These are phyloP conservation scores for Sapria himalayana DNA, from an alignment of 345 rosid genomes.

Conservation along the genomic window DNA sequence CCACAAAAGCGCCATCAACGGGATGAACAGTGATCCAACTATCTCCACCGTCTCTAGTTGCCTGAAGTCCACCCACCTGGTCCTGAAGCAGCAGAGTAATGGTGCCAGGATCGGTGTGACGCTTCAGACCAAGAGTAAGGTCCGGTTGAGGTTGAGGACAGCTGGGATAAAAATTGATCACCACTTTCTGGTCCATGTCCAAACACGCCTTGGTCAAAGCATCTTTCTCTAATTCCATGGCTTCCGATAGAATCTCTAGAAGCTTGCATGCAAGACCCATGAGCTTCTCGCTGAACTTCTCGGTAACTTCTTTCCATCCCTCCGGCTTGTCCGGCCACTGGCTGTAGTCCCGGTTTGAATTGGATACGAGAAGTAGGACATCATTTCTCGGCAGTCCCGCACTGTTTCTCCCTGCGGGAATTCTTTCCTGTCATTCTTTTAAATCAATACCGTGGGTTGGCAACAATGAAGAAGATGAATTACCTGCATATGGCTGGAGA, in stretches of 20 bases:
- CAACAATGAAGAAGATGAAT: not conserved
- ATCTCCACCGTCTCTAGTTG: conserved; percentile 61
- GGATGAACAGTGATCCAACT: conserved; percentile 97
- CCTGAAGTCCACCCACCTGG: conserved; percentile 88
- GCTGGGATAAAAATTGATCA: conserved; percentile 80
- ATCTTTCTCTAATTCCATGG: conserved; percentile 70
- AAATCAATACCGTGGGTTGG: not conserved
- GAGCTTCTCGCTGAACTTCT: conserved; percentile 48
- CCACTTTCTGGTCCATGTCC: conserved; percentile 92
- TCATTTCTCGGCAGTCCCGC: conserved; percentile 88
- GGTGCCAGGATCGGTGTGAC: conserved; percentile 93
- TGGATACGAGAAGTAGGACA: conserved; percentile 86
- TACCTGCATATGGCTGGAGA: conserved; percentile 93
- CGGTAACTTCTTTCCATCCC: conserved; percentile 48
- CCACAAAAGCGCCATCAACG: conserved; percentile 77
- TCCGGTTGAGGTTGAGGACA: conserved; percentile 97
- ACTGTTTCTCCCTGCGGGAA: conserved; percentile 59
- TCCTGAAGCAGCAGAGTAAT: conserved; percentile 84
- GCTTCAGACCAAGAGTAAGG: conserved; percentile 88
- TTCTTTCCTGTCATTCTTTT: too few relatives aligned
- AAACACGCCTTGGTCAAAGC: conserved; percentile 76
- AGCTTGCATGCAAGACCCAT: conserved; percentile 76
- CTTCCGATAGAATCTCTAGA: conserved; percentile 65
- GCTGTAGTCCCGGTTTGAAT: conserved; percentile 50
- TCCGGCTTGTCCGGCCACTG: conserved; percentile 94